phyloP scores from a whole-genome alignment of 2,329 filamentous ascomycete genomes.

The Trichoderma atroviride region DNA sequence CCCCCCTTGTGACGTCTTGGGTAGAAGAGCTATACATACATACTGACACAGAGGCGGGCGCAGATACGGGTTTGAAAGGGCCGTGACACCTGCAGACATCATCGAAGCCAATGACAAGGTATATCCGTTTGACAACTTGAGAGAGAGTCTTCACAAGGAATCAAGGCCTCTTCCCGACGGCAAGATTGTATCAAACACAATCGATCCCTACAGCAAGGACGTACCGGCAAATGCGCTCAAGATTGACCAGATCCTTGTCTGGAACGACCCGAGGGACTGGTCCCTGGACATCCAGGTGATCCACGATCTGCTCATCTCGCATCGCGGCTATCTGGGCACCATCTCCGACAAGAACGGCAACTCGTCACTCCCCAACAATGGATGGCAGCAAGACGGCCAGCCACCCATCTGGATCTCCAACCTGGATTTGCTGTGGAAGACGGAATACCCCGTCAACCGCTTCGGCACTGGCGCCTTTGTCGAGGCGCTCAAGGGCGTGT shows the following conservation, averaged over 20 bases:
- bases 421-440: constrained; percentile 86
- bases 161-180: constrained; percentile 39
- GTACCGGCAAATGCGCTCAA: constrained; percentile 58
- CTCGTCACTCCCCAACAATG: constrained; percentile 64
- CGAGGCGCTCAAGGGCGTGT: constrained; percentile 78
- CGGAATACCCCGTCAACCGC: constrained; percentile 79
- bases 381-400: constrained; percentile 82
- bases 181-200: constrained; percentile 38
- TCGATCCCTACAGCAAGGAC: constrained; percentile 39
- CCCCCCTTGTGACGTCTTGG: constrained; percentile 5
- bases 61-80: constrained; percentile 73
- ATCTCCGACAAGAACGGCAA: constrained; percentile 73
- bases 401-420: constrained; percentile 87
- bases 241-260: constrained; percentile 89
- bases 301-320: constrained; percentile 78
- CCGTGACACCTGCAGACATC: constrained; percentile 85
- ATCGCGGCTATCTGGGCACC: constrained; percentile 78
- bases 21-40: neutral
- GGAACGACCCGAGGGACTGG: constrained; percentile 97
- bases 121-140: constrained; percentile 73
- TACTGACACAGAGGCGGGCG: neutral
- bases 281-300: constrained; percentile 86
- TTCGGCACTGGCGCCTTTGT: constrained; percentile 92
- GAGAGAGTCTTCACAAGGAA: constrained; percentile 37
- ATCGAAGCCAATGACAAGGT: constrained; percentile 71